Conservation (phyloP, 495 filamentous ascomycete species). For the Neurospora intermedia region DNA sequence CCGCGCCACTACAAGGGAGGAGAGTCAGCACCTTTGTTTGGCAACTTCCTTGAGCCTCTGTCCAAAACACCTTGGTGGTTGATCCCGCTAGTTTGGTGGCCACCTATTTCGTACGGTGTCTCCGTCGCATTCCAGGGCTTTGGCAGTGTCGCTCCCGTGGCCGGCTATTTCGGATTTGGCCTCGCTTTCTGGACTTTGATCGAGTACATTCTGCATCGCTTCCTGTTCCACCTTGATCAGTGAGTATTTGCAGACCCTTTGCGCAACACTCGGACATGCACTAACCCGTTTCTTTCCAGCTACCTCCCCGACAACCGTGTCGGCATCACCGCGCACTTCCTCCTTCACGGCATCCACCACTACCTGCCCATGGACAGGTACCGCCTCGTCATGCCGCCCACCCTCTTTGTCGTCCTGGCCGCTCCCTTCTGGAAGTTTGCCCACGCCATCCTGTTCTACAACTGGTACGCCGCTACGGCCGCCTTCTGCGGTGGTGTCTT, state of each 20-base stretch:
- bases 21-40: conserved; percentile 86
- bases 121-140: conserved; percentile 51
- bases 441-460: conserved; percentile 69
- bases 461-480: conserved; percentile 69
- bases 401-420: conserved; percentile 76
- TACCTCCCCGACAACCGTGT: conserved; percentile 86
- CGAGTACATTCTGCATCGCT: conserved; percentile 85
- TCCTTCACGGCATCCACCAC: conserved; percentile 95
- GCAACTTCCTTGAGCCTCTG: conserved; percentile 93
- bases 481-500: conserved; percentile 87
- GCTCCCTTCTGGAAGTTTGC: conserved; percentile 90
- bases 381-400: conserved; percentile 93
- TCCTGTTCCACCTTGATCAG: conserved; percentile 88
- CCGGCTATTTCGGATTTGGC: conserved; percentile 52
- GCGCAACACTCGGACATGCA: background rate
- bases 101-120: conserved; percentile 65
- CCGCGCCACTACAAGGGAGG: conserved; percentile 92
- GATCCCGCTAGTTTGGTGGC: conserved; percentile 80
- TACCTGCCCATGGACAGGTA: conserved; percentile 98
- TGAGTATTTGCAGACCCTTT: conserved; percentile 33
- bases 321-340: conserved; percentile 80
- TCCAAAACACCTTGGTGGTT: conserved; percentile 91
- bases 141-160: conserved; percentile 26
- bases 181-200: conserved; percentile 76
- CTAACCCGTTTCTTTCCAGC: conserved; percentile 30